Conservation (phyloP, 148 eudicot genomes). For the Heliamphora exappendiculata region DNA sequence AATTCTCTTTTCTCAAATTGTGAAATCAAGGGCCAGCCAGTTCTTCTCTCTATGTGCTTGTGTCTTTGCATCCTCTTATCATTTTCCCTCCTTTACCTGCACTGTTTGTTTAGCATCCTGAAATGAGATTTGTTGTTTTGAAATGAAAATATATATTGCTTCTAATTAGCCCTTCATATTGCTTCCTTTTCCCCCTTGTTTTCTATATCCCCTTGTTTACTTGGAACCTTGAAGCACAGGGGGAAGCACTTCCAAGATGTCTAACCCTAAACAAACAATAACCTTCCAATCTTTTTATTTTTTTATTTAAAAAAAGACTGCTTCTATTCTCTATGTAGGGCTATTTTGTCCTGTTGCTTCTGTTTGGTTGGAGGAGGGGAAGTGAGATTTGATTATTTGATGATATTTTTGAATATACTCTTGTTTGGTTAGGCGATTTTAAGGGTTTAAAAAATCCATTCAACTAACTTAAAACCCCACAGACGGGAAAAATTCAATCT, state of each 20-base stretch:
- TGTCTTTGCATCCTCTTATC: neutral
- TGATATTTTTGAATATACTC: too few relatives aligned
- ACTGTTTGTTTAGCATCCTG: neutral
- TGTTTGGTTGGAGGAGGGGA: too few relatives aligned
- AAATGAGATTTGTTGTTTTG: neutral
- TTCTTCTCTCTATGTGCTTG: neutral
- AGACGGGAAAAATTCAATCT: too few relatives aligned
- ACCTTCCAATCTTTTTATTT: neutral
- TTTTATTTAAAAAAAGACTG: too few relatives aligned
- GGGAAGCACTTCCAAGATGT: neutral
- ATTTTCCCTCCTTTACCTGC: neutral
- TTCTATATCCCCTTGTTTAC: neutral
- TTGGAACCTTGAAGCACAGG: constrained; percentile 2
- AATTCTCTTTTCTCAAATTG: constrained; percentile 1
- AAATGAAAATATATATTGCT: too few relatives aligned
- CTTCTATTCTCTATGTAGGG: neutral
- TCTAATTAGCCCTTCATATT: too few relatives aligned
- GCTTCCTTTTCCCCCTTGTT: neutral
- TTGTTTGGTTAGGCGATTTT: too few relatives aligned
- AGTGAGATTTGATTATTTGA: too few relatives aligned
- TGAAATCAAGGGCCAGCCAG: constrained; percentile 3
- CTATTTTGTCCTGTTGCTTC: too few relatives aligned
- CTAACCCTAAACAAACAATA: neutral
- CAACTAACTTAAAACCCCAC: too few relatives aligned
- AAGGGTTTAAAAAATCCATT: too few relatives aligned